Conservation (phyloP, 1,284 basidiomycete species). For the Sphagnurus paluster region DNA sequence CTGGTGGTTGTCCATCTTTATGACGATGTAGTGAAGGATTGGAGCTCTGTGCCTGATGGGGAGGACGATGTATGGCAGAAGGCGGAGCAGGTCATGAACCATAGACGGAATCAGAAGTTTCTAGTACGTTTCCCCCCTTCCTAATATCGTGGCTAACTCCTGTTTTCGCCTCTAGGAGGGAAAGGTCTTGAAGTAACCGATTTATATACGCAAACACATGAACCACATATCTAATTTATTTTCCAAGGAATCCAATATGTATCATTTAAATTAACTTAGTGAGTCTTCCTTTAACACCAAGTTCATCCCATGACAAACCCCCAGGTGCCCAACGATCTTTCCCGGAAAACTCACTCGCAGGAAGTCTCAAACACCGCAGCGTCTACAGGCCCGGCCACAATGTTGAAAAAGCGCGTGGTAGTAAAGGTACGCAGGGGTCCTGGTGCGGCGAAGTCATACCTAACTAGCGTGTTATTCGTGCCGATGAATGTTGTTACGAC, state of each 20-base stretch:
- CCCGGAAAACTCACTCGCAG: neutral
- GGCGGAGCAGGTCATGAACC: constrained; percentile 6
- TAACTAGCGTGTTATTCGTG: constrained; percentile 22
- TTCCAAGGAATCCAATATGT: neutral
- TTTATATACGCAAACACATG: neutral
- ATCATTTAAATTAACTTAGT: neutral
- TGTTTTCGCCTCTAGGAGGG: neutral
- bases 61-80: constrained; percentile 14
- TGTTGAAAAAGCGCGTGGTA: constrained; percentile 10
- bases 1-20: constrained; percentile 10
- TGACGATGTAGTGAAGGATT: constrained; percentile 11
- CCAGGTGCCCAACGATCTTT: no score
- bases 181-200: neutral
- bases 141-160: neutral
- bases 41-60: constrained; percentile 10
- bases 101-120: constrained; percentile 2
- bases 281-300: neutral
- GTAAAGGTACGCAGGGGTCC: constrained; percentile 8
- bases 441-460: constrained; percentile 19
- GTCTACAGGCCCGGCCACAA: constrained; percentile 5
- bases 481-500: constrained; percentile 25
- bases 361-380: constrained; percentile 6
- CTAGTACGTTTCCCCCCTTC: neutral
- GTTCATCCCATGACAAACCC: constrained; percentile 4
- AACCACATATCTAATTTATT: neutral